A percentile compares a stretch with the other conserved stretches of the same genome.
Conservation (phyloP, 805 yeast species). For the Hagleromyces aurorensis region DNA sequence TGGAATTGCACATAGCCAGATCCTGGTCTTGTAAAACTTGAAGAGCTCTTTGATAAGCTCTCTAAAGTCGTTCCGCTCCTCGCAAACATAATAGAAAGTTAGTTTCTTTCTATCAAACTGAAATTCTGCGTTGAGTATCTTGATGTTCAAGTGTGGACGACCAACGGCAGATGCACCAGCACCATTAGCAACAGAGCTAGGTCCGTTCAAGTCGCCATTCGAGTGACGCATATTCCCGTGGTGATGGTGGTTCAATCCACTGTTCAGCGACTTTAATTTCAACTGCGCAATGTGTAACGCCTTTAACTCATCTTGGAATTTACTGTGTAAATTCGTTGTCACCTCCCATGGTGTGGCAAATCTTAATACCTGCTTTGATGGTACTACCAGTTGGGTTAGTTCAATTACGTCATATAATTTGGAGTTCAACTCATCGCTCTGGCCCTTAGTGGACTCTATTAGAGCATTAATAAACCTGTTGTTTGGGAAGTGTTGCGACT, state of each 20-base stretch:
- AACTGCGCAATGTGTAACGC: slow-evolving; percentile 59
- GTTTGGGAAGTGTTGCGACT: slow-evolving; percentile 26
- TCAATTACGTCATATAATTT: slow-evolving; percentile 36
- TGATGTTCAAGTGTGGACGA: slow-evolving; percentile 38
- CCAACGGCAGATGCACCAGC: slow-evolving; percentile 26
- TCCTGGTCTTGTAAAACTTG: slow-evolving; percentile 68
- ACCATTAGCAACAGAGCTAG: slow-evolving; percentile 22
- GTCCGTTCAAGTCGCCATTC: slow-evolving; percentile 1
- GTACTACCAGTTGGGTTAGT: slow-evolving; percentile 49
- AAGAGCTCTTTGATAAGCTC: slow-evolving; percentile 65
- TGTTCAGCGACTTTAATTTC: slow-evolving; percentile 36
- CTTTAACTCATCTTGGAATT: slow-evolving; percentile 63
- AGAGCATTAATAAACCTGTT: slow-evolving; percentile 23
- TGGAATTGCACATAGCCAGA: slow-evolving; percentile 74
- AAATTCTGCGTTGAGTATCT: slow-evolving; percentile 67
- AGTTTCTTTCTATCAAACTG: slow-evolving; percentile 76
- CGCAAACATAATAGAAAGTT: slow-evolving; percentile 59
- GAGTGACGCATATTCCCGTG: slow-evolving; percentile 6
- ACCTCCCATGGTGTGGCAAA: slow-evolving; percentile 71
- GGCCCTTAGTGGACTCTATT: slow-evolving; percentile 19
- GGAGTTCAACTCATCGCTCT: slow-evolving; percentile 21
- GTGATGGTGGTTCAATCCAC: slow-evolving; percentile 17
- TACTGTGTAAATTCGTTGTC: slow-evolving; percentile 45
- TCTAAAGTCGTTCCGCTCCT: slow-evolving; percentile 64
- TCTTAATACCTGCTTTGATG: slow-evolving; percentile 68